Percentiles rank a stretch among this genome's conserved stretches.
These are phyloP conservation scores for Talaromyces nanjingensis DNA, from an alignment of 495 filamentous ascomycete species.

Conservation along the genomic window DNA sequence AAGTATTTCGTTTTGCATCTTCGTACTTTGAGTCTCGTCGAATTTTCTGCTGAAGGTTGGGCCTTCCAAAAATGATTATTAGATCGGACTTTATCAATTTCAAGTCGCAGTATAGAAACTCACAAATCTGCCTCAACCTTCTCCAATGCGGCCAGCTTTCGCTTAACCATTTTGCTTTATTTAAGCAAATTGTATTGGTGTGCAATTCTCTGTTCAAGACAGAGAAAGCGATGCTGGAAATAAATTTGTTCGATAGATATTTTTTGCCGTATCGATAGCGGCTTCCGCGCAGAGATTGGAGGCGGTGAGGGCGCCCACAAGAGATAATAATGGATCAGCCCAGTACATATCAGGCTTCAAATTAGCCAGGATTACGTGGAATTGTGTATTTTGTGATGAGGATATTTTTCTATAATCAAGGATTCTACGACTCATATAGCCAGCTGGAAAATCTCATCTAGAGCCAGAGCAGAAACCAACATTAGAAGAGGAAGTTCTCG, in stretches of 20 bases:
- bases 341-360: background rate
- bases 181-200: background rate
- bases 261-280: slow-evolving; percentile 15
- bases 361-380: background rate
- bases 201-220: background rate
- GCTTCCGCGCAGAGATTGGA: background rate
- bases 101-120: slow-evolving; percentile 15
- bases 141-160: slow-evolving; percentile 83
- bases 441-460: background rate
- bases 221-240: background rate
- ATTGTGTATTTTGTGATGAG: background rate
- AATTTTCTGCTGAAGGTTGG: slow-evolving; percentile 85
- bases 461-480: background rate
- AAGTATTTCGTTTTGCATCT: slow-evolving; percentile 1
- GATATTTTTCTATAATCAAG: too few species aligned
- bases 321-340: background rate
- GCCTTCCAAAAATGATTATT: slow-evolving; percentile 34
- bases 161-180: slow-evolving; percentile 59
- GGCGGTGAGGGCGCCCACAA: background rate
- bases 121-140: slow-evolving; percentile 89
- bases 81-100: background rate
- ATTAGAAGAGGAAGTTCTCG: background rate
- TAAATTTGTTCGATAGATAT: slow-evolving; percentile 14
- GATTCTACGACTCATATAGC: background rate
- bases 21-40: slow-evolving; percentile 69